Evolutionary conservation across 2,329 filamentous ascomycete species (phyloP).

Genomic region (Pseudogymnoascus sp.): DNA sequence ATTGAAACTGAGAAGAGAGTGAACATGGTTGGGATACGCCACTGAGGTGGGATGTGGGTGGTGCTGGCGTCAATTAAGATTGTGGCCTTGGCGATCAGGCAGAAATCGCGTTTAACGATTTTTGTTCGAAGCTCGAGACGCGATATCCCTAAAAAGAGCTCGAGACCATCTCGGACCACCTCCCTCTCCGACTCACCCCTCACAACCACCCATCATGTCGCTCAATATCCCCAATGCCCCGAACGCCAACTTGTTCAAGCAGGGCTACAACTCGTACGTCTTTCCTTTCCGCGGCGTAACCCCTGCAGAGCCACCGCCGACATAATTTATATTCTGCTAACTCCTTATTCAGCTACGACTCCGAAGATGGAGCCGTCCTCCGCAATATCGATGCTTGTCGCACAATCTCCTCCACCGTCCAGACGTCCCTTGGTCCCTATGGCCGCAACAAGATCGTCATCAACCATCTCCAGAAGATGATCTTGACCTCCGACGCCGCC

Average conservation of each 20-base stretch:
- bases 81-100: slow-evolving; percentile 6
- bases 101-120: slow-evolving; percentile 7
- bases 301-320: not conserved
- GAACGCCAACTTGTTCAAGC: slow-evolving; percentile 89
- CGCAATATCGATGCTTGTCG: slow-evolving; percentile 98
- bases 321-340: slow-evolving; percentile 25
- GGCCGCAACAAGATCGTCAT: slow-evolving; percentile 99
- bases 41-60: not conserved
- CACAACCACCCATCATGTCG: slow-evolving; percentile 56
- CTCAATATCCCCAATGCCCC: slow-evolving; percentile 92
- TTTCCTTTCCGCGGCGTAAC: not conserved
- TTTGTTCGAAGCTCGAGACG: slow-evolving; percentile 9
- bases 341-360: slow-evolving; percentile 67
- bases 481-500: slow-evolving; percentile 92
- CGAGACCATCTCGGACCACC: not conserved
- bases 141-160: slow-evolving; percentile 8
- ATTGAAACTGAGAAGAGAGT: not conserved
- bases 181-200: not conserved
- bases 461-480: slow-evolving; percentile 99
- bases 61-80: not conserved
- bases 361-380: slow-evolving; percentile 96
- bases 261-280: slow-evolving; percentile 63
- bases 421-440: slow-evolving; percentile 93
- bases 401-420: slow-evolving; percentile 89
- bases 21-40: not conserved